A percentile compares a stretch with the other conserved stretches of the same genome.
phyloP scores from a whole-genome alignment of 805 yeast species.

The Metschnikowia orientalis region DNA sequence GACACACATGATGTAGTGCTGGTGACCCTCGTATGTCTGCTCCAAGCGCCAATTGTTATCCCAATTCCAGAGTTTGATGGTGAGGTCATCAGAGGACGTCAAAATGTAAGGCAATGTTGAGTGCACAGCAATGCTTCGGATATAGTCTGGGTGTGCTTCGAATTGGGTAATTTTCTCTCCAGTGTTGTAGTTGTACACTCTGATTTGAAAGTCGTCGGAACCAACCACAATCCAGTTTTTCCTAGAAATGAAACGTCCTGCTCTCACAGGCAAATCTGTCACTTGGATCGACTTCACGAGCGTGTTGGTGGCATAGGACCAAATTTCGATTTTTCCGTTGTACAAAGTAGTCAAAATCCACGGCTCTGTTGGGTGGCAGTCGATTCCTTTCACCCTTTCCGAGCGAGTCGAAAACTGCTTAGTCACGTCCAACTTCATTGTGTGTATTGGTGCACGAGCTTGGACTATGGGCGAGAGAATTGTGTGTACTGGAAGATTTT shows the following conservation, averaged over 20 bases:
- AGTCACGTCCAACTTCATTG: conserved; percentile 46
- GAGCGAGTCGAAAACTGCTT: conserved; percentile 87
- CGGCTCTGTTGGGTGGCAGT: conserved; percentile 96
- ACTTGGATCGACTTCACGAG: conserved; percentile 88
- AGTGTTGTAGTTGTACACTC: conserved; percentile 93
- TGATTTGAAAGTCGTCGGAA: conserved; percentile 88
- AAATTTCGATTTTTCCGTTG: conserved; percentile 86
- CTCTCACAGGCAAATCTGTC: conserved; percentile 92
- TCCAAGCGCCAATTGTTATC: conserved; percentile 87
- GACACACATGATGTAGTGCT: conserved; percentile 89
- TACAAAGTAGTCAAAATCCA: conserved; percentile 92
- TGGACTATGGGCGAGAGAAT: conserved; percentile 3
- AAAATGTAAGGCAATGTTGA: conserved; percentile 87
- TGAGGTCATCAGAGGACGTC: conserved; percentile 88
- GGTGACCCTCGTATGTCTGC: conserved; percentile 92
- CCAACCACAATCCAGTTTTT: conserved; percentile 98
- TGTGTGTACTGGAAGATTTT: conserved; percentile 8
- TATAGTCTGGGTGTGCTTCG: conserved; percentile 97
- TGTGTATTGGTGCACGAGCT: conserved; percentile 5
- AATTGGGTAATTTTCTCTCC: conserved; percentile 92
- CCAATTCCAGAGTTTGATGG: conserved; percentile 96
- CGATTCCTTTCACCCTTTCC: conserved; percentile 96
- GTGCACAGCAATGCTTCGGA: conserved; percentile 89
- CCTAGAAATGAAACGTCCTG: conserved; percentile 91
- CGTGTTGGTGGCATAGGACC: conserved; percentile 86